Conservation (phyloP, 352 stramenopile genomes). For the Halophytophthora polymorphica region DNA sequence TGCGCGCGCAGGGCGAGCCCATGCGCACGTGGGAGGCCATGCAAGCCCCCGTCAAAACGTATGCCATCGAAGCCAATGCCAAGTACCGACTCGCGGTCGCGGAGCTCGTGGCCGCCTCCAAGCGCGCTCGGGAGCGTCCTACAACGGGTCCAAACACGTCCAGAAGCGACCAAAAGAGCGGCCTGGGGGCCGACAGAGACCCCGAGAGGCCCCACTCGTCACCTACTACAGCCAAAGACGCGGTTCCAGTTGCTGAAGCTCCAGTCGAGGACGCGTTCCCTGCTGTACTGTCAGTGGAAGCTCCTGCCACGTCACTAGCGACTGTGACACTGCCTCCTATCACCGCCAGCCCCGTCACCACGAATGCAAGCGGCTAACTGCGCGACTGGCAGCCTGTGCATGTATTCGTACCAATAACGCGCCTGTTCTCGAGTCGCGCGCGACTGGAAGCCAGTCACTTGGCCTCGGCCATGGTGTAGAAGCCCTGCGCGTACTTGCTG, state of each 20-base stretch:
- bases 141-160: not conserved
- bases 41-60: slow-evolving; percentile 65
- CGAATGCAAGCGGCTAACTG: slow-evolving; percentile 5
- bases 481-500: slow-evolving; percentile 78
- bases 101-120: slow-evolving; percentile 42
- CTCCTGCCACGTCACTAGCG: too few relatives aligned
- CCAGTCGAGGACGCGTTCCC: not conserved
- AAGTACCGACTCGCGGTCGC: slow-evolving; percentile 57
- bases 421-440: not conserved
- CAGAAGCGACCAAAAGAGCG: not conserved
- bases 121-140: slow-evolving; percentile 17
- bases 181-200: too few relatives aligned
- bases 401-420: not conserved
- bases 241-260: slow-evolving; percentile 1
- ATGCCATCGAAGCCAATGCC: slow-evolving; percentile 63
- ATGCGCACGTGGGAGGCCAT: slow-evolving; percentile 79
- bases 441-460: too few relatives aligned
- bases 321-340: not conserved
- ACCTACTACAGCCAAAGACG: too few relatives aligned
- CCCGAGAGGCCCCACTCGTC: too few relatives aligned
- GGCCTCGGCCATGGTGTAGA: slow-evolving; percentile 82
- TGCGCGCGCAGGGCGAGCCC: slow-evolving; percentile 29
- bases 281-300: not conserved
- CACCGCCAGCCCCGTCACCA: not conserved
- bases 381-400: too few relatives aligned